These are phyloP conservation scores for Chamaecrista fasciculata DNA, from an alignment of 306 rosid species.

Conservation along the genomic window DNA sequence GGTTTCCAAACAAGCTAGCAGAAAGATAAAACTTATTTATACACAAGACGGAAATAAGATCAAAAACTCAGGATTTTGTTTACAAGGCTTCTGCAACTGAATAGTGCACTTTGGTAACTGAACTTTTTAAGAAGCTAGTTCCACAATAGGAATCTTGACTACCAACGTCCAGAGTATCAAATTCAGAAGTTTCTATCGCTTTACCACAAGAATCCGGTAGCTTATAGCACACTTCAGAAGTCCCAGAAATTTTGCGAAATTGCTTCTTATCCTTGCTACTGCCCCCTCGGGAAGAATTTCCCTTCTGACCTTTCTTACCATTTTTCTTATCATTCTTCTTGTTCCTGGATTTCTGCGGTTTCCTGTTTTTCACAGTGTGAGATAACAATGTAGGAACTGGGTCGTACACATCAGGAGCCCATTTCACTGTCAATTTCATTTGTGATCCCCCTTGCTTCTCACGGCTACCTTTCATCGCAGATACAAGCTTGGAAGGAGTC, in stretches of 20 bases:
- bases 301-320: constrained; percentile 68
- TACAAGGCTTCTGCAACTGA: constrained; percentile 67
- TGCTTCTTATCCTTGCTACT: constrained; percentile 62
- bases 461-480: constrained; percentile 87
- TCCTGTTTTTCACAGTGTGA: constrained; percentile 59
- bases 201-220: constrained; percentile 24
- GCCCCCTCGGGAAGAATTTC: constrained; percentile 47
- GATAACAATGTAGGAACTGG: constrained; percentile 58
- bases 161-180: constrained; percentile 39
- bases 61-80: constrained; percentile 23
- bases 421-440: constrained; percentile 56
- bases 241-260: constrained; percentile 35
- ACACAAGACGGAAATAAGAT: constrained; percentile 22
- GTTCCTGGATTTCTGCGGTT: constrained; percentile 63
- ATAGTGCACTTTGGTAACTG: constrained; percentile 53
- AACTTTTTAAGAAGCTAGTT: constrained; percentile 49
- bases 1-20: not conserved
- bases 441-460: constrained; percentile 41
- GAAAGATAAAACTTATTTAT: constrained; percentile 34
- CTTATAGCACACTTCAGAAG: constrained; percentile 32
- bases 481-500: constrained; percentile 60
- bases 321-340: constrained; percentile 53
- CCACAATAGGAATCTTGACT: constrained; percentile 55
- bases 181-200: constrained; percentile 34
- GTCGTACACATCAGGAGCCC: constrained; percentile 94